These are phyloP conservation scores for Talaromyces sp. DNA, from an alignment of 2,329 filamentous ascomycete species.

Conservation along the genomic window DNA sequence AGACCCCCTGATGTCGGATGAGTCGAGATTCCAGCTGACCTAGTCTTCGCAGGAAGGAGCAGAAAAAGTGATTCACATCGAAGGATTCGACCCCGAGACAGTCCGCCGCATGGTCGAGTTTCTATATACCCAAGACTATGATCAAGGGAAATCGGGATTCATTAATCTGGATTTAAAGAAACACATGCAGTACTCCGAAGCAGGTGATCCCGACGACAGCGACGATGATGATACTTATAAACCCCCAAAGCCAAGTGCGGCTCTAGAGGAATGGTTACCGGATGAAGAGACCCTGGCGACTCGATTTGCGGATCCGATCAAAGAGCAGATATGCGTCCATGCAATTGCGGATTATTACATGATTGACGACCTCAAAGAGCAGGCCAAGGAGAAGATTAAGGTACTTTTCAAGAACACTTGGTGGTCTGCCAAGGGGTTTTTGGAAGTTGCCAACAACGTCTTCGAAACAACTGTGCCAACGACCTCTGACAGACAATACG, in stretches of 20 bases:
- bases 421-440: constrained; percentile 8
- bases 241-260: no score
- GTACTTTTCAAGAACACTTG: background rate
- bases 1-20: background rate
- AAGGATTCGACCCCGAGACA: constrained; percentile 8
- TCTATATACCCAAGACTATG: background rate
- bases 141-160: background rate
- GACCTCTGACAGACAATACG: background rate
- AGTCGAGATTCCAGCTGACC: background rate
- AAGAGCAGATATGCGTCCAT: constrained; percentile 10
- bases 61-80: constrained; percentile 6
- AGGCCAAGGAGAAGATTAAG: constrained; percentile 8
- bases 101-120: constrained; percentile 7
- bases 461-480: background rate
- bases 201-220: background rate
- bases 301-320: background rate
- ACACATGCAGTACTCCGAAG: no score
- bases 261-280: background rate
- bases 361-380: constrained; percentile 8
- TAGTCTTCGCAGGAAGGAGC: constrained; percentile 10
- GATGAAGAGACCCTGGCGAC: background rate
- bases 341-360: constrained; percentile 16
- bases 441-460: background rate
- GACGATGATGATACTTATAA: background rate
- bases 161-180: background rate